Percentiles rank a stretch among this genome's conserved stretches.
phyloP scores from a whole-genome alignment of 495 filamentous ascomycete species.

The Trichoderma reesei region DNA sequence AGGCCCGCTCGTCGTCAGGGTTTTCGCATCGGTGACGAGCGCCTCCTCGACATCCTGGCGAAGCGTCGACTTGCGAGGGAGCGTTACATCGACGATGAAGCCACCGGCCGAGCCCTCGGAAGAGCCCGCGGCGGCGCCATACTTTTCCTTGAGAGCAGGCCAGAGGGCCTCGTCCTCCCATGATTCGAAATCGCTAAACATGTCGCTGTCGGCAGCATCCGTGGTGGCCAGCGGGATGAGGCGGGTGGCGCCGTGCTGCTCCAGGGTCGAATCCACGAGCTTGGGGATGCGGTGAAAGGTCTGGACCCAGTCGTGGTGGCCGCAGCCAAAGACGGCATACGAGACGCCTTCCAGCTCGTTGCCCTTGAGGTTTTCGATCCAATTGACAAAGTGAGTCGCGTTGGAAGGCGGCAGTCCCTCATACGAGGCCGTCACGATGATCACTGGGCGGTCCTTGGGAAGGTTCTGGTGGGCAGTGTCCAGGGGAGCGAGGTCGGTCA shows the following conservation, averaged over 20 bases:
- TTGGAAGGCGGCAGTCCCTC: constrained; percentile 62
- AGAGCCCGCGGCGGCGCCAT: constrained; percentile 22
- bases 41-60: constrained; percentile 58
- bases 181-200: constrained; percentile 48
- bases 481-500: constrained; percentile 31
- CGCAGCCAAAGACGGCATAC: constrained; percentile 54
- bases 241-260: constrained; percentile 36
- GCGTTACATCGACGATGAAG: constrained; percentile 48
- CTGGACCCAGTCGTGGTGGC: constrained; percentile 45
- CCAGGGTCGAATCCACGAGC: constrained; percentile 40
- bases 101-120: constrained; percentile 19
- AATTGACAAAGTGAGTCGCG: constrained; percentile 53
- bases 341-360: constrained; percentile 34
- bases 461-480: constrained; percentile 48
- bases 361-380: constrained; percentile 41
- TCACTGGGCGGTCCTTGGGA: constrained; percentile 46
- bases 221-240: constrained; percentile 41
- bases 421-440: constrained; percentile 50
- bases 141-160: constrained; percentile 49
- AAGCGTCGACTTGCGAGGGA: constrained; percentile 48
- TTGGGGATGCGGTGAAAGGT: constrained; percentile 62
- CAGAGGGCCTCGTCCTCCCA: constrained; percentile 54
- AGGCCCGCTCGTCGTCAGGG: constrained; percentile 45
- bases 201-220: constrained; percentile 48
- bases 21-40: constrained; percentile 42